phyloP scores from a whole-genome alignment of 179 eudicot species.

The Nepenthes alata region DNA sequence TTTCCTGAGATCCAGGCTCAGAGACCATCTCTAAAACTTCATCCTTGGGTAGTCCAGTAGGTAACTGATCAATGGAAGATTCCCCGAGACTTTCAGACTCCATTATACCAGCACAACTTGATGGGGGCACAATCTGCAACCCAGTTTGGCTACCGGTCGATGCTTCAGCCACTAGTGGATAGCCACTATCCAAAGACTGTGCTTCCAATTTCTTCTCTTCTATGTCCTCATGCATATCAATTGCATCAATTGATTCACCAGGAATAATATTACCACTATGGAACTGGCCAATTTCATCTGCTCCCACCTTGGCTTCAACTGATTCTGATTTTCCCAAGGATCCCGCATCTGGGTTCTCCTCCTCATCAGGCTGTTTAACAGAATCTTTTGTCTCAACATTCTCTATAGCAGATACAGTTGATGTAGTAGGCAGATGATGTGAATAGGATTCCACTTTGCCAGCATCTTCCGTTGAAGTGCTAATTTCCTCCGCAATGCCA shows the following conservation, averaged over 20 bases:
- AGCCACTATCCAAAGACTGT: conserved; percentile 16
- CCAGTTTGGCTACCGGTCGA: conserved; percentile 21
- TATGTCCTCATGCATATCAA: conserved; percentile 15
- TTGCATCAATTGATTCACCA: conserved; percentile 18
- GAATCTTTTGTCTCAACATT: conserved; percentile 21
- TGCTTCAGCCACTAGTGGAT: conserved; percentile 21
- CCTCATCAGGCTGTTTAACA: conserved; percentile 14
- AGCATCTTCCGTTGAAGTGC: conserved; percentile 11
- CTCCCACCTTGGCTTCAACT: conserved; percentile 23
- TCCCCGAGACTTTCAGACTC: conserved; percentile 31
- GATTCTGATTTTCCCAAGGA: conserved; percentile 20
- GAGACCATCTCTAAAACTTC: conserved; percentile 25
- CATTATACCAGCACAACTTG: conserved; percentile 15
- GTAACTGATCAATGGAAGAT: conserved; percentile 11
- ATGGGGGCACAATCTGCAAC: conserved; percentile 18
- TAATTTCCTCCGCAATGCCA: conserved; percentile 18
- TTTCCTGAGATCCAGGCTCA: conserved; percentile 22
- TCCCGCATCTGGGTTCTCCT: conserved; percentile 20
- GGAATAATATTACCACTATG: conserved; percentile 11
- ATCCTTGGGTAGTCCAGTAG: conserved; percentile 22
- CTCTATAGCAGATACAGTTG: conserved; percentile 16
- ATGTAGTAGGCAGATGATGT: conserved; percentile 15
- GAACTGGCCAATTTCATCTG: conserved; percentile 18
- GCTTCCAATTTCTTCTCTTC: conserved; percentile 33
- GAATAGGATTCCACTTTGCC: conserved; percentile 20